Evolutionary conservation across 176 grass and related monocot genomes (phyloP).

Genomic region (Ampelocalamus luodianensis): DNA sequence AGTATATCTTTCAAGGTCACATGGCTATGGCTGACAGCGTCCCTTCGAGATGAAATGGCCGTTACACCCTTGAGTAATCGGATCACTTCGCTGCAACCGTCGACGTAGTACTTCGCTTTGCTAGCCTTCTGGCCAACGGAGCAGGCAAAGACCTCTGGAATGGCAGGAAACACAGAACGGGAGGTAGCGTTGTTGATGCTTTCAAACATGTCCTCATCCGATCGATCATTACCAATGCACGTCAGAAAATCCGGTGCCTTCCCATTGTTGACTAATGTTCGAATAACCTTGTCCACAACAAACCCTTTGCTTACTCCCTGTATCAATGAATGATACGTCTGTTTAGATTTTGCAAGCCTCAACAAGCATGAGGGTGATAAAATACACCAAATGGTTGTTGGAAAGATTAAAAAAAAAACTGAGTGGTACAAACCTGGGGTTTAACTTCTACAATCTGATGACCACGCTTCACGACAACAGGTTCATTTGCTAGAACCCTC

Average conservation of each 20-base stretch:
- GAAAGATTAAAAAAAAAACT: neutral
- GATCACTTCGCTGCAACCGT: slow-evolving; percentile 66
- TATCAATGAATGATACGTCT: slow-evolving; percentile 13
- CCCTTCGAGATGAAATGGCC: slow-evolving; percentile 40
- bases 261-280: slow-evolving; percentile 37
- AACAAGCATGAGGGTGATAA: neutral
- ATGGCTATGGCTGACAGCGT: slow-evolving; percentile 30
- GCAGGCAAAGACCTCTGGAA: too few relatives aligned
- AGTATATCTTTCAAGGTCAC: slow-evolving; percentile 48
- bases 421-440: slow-evolving; percentile 56
- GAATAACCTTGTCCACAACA: slow-evolving; percentile 66
- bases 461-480: slow-evolving; percentile 67
- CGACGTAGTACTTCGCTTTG: slow-evolving; percentile 86
- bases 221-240: too few relatives aligned
- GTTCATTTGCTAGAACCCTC: slow-evolving; percentile 73
- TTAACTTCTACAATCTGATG: slow-evolving; percentile 93
- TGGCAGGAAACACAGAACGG: too few relatives aligned
- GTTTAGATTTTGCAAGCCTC: neutral
- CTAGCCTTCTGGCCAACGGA: neutral
- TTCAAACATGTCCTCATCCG: too few relatives aligned
- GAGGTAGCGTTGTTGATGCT: too few relatives aligned
- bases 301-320: slow-evolving; percentile 78
- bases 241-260: slow-evolving; percentile 29
- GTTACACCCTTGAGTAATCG: slow-evolving; percentile 61
- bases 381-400: neutral